These are phyloP conservation scores for Malus hybrid DNA, from an alignment of 331 rosid species.

Conservation along the genomic window DNA sequence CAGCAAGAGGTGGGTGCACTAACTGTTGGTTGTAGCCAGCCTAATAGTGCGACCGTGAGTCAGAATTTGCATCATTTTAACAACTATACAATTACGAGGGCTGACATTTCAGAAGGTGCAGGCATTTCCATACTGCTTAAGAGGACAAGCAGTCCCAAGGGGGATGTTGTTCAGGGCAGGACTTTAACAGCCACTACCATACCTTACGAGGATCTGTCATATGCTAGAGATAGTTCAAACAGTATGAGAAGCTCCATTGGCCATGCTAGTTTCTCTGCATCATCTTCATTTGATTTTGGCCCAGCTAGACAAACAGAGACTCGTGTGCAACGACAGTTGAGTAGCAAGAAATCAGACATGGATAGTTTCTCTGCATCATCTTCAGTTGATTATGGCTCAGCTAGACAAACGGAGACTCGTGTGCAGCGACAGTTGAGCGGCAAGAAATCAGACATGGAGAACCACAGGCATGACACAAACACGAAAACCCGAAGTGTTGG, in stretches of 20 bases:
- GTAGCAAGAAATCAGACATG: slow-evolving; percentile 47
- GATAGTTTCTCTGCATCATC: slow-evolving; percentile 13
- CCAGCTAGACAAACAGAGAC: slow-evolving; percentile 49
- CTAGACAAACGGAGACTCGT: slow-evolving; percentile 47
- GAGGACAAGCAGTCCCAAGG: slow-evolving; percentile 73
- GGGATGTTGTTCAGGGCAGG: slow-evolving; percentile 56
- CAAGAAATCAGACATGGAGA: slow-evolving; percentile 47
- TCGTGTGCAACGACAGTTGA: slow-evolving; percentile 55
- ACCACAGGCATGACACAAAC: slow-evolving; percentile 36
- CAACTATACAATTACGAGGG: slow-evolving; percentile 22
- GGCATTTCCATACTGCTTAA: slow-evolving; percentile 77
- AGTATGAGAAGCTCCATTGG: slow-evolving; percentile 64
- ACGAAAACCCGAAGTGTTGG: slow-evolving; percentile 37
- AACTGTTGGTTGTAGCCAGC: slow-evolving; percentile 17
- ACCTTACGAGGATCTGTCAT: slow-evolving; percentile 49
- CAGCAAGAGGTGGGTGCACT: slow-evolving; percentile 22
- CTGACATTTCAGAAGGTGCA: slow-evolving; percentile 42
- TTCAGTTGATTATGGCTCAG: slow-evolving; percentile 61
- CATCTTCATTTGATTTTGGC: slow-evolving; percentile 71
- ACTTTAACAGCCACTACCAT: slow-evolving; percentile 53
- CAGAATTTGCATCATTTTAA: slow-evolving; percentile 19
- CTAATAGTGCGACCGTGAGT: slow-evolving; percentile 15
- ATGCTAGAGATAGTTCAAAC: slow-evolving; percentile 51
- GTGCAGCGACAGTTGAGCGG: slow-evolving; percentile 59
- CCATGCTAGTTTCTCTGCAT: slow-evolving; percentile 66